Conservation (phyloP, 2,329 filamentous ascomycete genomes). For the Ascochyta rabiei region DNA sequence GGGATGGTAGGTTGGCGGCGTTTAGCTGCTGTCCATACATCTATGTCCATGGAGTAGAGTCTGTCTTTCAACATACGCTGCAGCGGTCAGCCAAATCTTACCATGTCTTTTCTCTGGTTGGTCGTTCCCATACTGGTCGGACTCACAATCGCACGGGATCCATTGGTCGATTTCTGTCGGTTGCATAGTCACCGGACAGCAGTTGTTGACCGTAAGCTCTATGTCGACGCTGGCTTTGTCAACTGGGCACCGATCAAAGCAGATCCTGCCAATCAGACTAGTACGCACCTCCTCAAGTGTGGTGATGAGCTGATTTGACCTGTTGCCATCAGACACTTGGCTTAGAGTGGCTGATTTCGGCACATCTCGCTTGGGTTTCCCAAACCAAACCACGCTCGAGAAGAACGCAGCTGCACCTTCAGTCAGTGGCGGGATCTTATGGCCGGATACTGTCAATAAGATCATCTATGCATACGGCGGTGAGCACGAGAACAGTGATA, state of each 20-base stretch:
- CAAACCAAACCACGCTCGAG: slow-evolving; percentile 59
- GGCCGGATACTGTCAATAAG: slow-evolving; percentile 65
- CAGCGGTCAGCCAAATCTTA: not conserved
- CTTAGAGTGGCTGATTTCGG: slow-evolving; percentile 61
- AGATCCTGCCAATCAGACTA: slow-evolving; percentile 21
- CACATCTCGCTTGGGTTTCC: slow-evolving; percentile 43
- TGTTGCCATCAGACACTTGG: slow-evolving; percentile 51
- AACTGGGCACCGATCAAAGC: slow-evolving; percentile 19
- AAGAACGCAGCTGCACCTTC: slow-evolving; percentile 63
- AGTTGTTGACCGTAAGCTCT: slow-evolving; percentile 62
- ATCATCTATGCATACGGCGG: slow-evolving; percentile 65
- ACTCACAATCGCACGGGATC: slow-evolving; percentile 1
- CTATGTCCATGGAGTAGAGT: too few relatives aligned
- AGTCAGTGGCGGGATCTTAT: slow-evolving; percentile 55
- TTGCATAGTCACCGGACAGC: slow-evolving; percentile 59
- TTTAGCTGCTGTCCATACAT: not conserved
- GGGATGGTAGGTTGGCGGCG: not conserved
- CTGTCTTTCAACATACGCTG: too few relatives aligned
- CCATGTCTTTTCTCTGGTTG: not conserved
- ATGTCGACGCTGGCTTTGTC: slow-evolving; percentile 54
- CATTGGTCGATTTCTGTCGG: slow-evolving; percentile 20
- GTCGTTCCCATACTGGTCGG: not conserved
- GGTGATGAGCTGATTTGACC: not conserved
- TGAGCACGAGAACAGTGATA: slow-evolving; percentile 47
- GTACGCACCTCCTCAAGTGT: slow-evolving; percentile 3